Base-by-base conservation (phyloP, 805 yeast species). In the Lachancea sp. region DNA sequence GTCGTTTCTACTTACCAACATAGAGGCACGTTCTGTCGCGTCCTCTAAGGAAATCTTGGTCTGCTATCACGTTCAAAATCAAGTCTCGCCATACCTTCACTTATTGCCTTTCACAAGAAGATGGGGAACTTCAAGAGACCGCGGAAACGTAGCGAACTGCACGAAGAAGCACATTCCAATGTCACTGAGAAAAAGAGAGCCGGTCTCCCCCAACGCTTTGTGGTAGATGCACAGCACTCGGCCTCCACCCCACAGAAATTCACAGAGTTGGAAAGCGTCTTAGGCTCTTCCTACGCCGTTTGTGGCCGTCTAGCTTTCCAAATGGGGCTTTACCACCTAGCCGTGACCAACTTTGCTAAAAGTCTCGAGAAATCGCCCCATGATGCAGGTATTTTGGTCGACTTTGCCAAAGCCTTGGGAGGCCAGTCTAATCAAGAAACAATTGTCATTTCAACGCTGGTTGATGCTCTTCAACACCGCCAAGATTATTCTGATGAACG, bases 291-390 rank as follows among this genome's bases (percentile, higher is more conserved):
- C 17, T 38, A 38, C 31, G 40, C 43, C 30, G 20, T 31, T 12
- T 58, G 63, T 49, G 53, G 61, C 30, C 42, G 51, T 26, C 37
- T 58, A 37, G 61, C 63, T 9, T 35, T 53, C n/a, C 49, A 49
- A 25, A 54, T 57, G 58, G 42, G 49, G 36, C 40, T 44, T 17
- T 36, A 48, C 22, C 49, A 54, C 13, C 33, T 50, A 8, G 58
- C 63, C 11, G 45, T 48, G 33, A 49, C 52, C 3, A 31, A 54
- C 29, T 39, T 54, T 15, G 38, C 51, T 10, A 49, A 49, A 35
- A 44, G 50, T 16, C 40, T 56, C 18, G 46, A 48, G 3, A 47
- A 45, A 37, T n/a, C 33, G 18, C 42, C 46, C 19, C 35, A 29
- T 6, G 46, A 43, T 20, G 33, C 34, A 7, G 35, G 29, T 18